Evolutionary conservation across 495 filamentous ascomycete genomes (phyloP), one percentile per base, ranked within the genome.

Genomic region (Lophium mytilinum): DNA sequence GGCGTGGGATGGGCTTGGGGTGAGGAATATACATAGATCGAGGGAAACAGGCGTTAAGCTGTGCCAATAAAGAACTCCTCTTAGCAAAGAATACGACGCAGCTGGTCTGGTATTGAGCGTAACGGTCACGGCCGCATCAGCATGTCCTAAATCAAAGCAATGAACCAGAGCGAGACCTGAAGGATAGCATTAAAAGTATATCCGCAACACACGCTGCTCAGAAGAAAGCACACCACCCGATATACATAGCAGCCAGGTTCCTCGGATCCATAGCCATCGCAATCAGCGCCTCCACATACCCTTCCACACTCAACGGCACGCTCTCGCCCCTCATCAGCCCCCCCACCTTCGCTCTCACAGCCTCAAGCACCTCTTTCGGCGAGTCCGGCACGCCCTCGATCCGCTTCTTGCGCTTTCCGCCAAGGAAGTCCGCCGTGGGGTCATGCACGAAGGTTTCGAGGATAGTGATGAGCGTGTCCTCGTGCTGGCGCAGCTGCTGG

Each of bases 381-480:
- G 90, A 92, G 34, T 94, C 83, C 37, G 85, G 87, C 21, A 94
- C 87, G 50, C 78, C 81, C 1, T 74, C 65, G 45, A 78, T 77
- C 40, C 71, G 76, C 45, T 75, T 75, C 60, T 83, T 83, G 74
- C 86, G 74, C 59, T 91, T 91, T 66, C 83, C 83, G 37, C 81
- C 81, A 66, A 94, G 83, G 57, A 99, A 87, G 70, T 99, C 93
- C 30, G 95, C 83, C 36, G 94, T 96, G 9, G 93, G 93, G 68
- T 99, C 93, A 69, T 97, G 87, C 56, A 97, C 76, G 63, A 99
- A 99, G 0, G 94, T 92, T 73, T 97, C 93, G 1, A 99, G 75
- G 30, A 97, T 87, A 11, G 90, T 96, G 87, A 97, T 94, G 52
- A 99, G 74, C 36, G 93, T 93, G 70, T 96, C 93, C 68, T 96